Evolutionary conservation across 2,329 filamentous ascomycete genomes (phyloP).

Genomic region (Aspergillus uvarum): DNA sequence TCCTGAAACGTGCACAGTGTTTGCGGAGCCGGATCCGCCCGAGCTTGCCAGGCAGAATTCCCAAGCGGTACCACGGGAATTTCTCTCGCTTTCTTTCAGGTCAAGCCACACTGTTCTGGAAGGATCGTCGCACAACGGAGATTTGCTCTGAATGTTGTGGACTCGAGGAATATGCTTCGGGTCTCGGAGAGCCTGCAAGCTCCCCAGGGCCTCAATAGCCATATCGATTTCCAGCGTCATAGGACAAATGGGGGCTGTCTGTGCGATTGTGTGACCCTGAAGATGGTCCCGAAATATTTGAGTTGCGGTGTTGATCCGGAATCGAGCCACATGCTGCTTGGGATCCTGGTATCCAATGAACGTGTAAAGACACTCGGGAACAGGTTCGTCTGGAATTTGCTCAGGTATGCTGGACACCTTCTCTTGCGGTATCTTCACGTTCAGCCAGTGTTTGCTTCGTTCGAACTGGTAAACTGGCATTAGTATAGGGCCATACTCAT

Average conservation of each 20-base stretch:
- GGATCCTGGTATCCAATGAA: slow-evolving; percentile 31
- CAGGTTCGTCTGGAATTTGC: neutral
- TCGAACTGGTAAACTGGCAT: slow-evolving; percentile 50
- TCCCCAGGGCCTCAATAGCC: slow-evolving; percentile 33
- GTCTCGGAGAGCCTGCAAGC: slow-evolving; percentile 21
- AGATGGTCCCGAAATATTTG: neutral
- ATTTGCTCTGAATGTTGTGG: slow-evolving; percentile 32
- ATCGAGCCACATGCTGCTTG: slow-evolving; percentile 7
- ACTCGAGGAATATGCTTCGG: slow-evolving; percentile 23
- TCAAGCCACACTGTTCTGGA: neutral
- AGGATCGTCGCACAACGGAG: slow-evolving; percentile 35
- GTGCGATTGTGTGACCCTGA: slow-evolving; percentile 29
- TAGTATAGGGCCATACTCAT: slow-evolving; percentile 24
- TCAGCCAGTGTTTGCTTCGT: slow-evolving; percentile 40
- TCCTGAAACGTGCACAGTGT: slow-evolving; percentile 27
- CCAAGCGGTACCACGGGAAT: too few species aligned
- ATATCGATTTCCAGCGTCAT: slow-evolving; percentile 42
- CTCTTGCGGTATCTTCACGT: slow-evolving; percentile 24
- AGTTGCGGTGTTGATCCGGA: slow-evolving; percentile 3
- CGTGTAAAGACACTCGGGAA: slow-evolving; percentile 24
- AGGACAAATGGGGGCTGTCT: slow-evolving; percentile 42
- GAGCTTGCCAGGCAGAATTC: too few species aligned
- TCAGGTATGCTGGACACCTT: neutral
- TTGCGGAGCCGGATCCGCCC: neutral
- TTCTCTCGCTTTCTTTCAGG: too few species aligned